phyloP scores from a whole-genome alignment of 2,329 filamentous ascomycete species.

The Ascomycota sp. region DNA sequence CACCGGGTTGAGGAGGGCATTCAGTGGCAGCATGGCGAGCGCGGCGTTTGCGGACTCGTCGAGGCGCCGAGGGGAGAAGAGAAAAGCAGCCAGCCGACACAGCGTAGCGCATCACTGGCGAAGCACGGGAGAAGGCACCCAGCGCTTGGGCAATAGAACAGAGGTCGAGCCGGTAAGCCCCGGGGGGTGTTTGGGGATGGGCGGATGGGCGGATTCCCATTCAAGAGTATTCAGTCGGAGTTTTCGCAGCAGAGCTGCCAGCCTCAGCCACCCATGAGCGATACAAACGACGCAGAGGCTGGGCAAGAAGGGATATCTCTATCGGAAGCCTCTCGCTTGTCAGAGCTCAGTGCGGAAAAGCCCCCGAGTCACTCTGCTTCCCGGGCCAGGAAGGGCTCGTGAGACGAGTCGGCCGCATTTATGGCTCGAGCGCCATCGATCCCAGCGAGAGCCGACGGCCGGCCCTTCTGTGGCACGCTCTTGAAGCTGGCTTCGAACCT shows the following conservation, averaged over 20 bases:
- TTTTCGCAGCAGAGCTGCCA: too few relatives aligned
- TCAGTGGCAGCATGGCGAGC: constrained; percentile 39
- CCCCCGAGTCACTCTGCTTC: background rate
- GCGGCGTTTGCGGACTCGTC: constrained; percentile 4
- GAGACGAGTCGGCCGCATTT: background rate
- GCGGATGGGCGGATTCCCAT: too few relatives aligned
- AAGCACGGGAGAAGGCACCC: too few relatives aligned
- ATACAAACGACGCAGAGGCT: constrained; percentile 1
- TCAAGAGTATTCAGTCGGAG: too few relatives aligned
- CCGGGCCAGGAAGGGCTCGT: background rate
- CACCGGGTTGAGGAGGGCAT: constrained; percentile 45
- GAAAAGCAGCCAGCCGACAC: constrained; percentile 1
- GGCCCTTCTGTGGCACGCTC: too few relatives aligned
- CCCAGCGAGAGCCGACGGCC: background rate
- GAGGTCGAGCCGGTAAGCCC: background rate
- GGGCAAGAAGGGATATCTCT: background rate
- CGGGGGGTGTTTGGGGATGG: background rate
- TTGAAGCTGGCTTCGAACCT: too few relatives aligned
- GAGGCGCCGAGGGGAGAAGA: background rate
- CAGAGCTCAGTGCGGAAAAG: background rate
- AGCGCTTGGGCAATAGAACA: background rate
- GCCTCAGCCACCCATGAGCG: background rate
- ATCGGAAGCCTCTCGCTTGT: constrained; percentile 1
- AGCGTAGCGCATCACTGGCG: background rate
- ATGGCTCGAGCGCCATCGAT: background rate